Evolutionary conservation across 2,329 filamentous ascomycete genomes (phyloP).

Genomic region (Botrytis squamosa): DNA sequence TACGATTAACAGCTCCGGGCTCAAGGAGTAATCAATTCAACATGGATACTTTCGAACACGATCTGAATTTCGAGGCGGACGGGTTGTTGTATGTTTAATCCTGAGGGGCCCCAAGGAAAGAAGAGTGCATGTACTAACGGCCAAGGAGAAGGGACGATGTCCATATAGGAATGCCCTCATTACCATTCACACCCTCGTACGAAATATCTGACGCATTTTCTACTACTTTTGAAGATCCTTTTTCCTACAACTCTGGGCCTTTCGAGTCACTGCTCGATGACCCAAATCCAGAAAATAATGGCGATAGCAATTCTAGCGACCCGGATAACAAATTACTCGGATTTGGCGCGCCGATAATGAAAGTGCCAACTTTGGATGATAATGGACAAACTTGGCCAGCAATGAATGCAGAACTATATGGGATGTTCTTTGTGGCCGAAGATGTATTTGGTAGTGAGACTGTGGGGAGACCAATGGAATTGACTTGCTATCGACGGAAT

Average conservation of each 20-base stretch:
- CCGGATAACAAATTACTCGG: slow-evolving; percentile 71
- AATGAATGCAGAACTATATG: slow-evolving; percentile 74
- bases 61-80: slow-evolving; percentile 35
- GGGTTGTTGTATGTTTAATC: slow-evolving; percentile 33
- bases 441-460: slow-evolving; percentile 62
- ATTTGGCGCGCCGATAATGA: slow-evolving; percentile 64
- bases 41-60: slow-evolving; percentile 37
- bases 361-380: slow-evolving; percentile 64
- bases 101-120: not conserved
- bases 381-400: slow-evolving; percentile 61
- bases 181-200: slow-evolving; percentile 59
- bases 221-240: slow-evolving; percentile 65
- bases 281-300: slow-evolving; percentile 28
- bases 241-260: slow-evolving; percentile 52
- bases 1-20: slow-evolving; percentile 32
- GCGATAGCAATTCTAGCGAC: slow-evolving; percentile 40
- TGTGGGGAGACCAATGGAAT: slow-evolving; percentile 64
- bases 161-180: slow-evolving; percentile 39
- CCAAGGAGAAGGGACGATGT: slow-evolving; percentile 16
- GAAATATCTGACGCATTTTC: slow-evolving; percentile 60
- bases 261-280: slow-evolving; percentile 43
- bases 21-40: slow-evolving; percentile 24
- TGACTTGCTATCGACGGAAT: slow-evolving; percentile 94
- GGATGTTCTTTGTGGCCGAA: slow-evolving; percentile 83
- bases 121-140: slow-evolving; percentile 13